phyloP scores from a whole-genome alignment of 148 eudicot species.

The Linanthus parryae region DNA sequence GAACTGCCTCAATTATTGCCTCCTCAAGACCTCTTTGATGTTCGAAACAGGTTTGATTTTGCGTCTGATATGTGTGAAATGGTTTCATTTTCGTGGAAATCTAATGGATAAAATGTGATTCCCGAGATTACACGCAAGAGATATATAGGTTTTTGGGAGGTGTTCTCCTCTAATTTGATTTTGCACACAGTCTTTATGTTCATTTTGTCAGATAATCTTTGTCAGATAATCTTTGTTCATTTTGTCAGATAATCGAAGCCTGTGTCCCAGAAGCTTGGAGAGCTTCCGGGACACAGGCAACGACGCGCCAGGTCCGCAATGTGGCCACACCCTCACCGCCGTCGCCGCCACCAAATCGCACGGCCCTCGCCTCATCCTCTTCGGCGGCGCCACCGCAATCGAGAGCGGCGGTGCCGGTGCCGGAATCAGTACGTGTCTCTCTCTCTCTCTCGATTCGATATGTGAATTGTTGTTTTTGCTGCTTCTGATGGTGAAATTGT shows the following conservation, averaged over 20 bases:
- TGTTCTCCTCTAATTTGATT: too few species aligned
- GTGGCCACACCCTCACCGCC: conserved; percentile 84
- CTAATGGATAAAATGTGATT: too few species aligned
- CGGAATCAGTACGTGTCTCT: conserved; percentile 80
- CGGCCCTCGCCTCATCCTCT: too few species aligned
- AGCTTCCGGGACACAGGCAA: conserved; percentile 77
- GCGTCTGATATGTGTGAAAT: too few species aligned
- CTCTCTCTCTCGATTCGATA: neutral
- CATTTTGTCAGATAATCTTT: too few species aligned
- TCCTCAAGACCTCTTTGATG: conserved; percentile 25
- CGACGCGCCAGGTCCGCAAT: conserved; percentile 81
- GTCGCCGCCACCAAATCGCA: conserved; percentile 80
- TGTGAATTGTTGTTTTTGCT: neutral
- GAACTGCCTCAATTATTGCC: conserved; percentile 65
- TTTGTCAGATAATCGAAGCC: too few species aligned
- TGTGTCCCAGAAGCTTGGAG: conserved; percentile 44
- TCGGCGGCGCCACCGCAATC: too few species aligned
- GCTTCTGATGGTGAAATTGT: neutral
- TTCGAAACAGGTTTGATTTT: conserved; percentile 56
- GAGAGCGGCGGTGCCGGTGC: conserved; percentile 67
- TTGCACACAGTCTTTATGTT: too few species aligned
- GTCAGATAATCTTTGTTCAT: too few species aligned
- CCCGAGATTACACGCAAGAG: too few species aligned
- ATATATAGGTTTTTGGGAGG: too few species aligned
- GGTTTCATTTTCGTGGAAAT: too few species aligned